These are phyloP conservation scores for Phytophthora podocarpi DNA, from an alignment of 352 stramenopile genomes.

Conservation along the genomic window DNA sequence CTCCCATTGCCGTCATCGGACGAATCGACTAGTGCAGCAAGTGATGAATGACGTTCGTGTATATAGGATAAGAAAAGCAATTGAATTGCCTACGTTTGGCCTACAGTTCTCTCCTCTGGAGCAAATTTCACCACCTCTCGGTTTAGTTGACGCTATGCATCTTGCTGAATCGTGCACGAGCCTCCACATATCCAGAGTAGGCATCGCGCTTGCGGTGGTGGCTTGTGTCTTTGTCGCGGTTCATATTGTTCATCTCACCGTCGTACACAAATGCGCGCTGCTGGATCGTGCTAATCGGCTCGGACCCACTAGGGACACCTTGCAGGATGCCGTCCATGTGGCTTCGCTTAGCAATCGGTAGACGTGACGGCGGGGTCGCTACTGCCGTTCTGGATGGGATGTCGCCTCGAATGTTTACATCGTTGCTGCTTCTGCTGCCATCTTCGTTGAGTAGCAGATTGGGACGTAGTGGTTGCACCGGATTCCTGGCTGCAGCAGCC, in stretches of 20 bases:
- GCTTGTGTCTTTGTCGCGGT: constrained; percentile 70
- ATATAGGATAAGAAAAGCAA: constrained; percentile 14
- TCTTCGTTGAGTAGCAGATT: constrained; percentile 45
- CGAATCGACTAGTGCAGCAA: constrained; percentile 4
- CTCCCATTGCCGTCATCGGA: constrained; percentile 20
- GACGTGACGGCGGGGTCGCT: constrained; percentile 30
- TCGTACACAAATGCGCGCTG: constrained; percentile 67
- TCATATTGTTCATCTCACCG: constrained; percentile 80
- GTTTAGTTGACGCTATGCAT: constrained; percentile 87
- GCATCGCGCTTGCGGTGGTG: constrained; percentile 84
- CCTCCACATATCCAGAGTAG: constrained; percentile 90
- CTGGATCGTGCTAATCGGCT: constrained; percentile 45
- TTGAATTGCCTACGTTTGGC: too few relatives aligned
- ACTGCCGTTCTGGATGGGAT: constrained; percentile 3
- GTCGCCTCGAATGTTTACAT: constrained; percentile 15
- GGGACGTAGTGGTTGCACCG: constrained; percentile 56
- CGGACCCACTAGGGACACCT: constrained; percentile 50
- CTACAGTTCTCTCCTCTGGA: too few relatives aligned
- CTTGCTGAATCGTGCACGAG: constrained; percentile 87
- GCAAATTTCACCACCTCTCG: too few relatives aligned
- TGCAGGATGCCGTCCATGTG: constrained; percentile 82
- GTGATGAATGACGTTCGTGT: constrained; percentile 18
- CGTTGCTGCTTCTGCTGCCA: constrained; percentile 28
- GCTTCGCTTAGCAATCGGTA: constrained; percentile 70
- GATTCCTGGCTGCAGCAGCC: constrained; percentile 55